Evolutionary conservation across 192 early-diverging fungal species (phyloP).

Genomic region (Linnemannia exigua): DNA sequence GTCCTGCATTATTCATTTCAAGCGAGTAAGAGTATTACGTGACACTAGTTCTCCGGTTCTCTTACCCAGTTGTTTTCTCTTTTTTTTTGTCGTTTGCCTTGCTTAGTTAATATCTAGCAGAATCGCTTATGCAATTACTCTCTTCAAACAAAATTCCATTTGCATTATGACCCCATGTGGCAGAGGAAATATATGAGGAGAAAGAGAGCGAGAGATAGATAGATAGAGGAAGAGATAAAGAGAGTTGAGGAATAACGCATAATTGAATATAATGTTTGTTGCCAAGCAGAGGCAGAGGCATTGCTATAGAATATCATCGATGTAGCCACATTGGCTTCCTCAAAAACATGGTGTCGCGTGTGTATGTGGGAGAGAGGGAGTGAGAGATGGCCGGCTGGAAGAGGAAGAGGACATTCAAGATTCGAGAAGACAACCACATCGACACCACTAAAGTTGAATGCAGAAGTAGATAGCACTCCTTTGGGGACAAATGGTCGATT

Average conservation of each 20-base stretch:
- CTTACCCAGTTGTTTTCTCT: too few relatives aligned
- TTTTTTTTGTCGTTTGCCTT: too few relatives aligned
- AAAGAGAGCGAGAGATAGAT: neutral
- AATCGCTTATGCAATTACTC: too few relatives aligned
- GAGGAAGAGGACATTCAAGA: neutral
- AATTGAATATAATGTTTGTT: neutral
- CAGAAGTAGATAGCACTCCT: neutral
- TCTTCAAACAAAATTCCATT: too few relatives aligned
- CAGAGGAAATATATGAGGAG: neutral
- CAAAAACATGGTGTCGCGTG: neutral
- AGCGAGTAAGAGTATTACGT: too few relatives aligned
- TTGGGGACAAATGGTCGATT: too few relatives aligned
- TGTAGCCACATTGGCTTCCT: neutral
- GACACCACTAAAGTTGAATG: neutral
- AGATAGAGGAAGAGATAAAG: neutral
- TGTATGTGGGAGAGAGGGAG: neutral
- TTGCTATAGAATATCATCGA: neutral
- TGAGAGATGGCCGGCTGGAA: neutral
- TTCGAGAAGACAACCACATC: neutral
- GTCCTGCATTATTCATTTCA: too few relatives aligned
- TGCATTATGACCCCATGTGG: neutral
- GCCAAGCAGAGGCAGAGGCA: neutral
- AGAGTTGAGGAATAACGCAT: too few relatives aligned
- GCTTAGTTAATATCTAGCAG: too few relatives aligned
- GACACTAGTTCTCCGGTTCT: too few relatives aligned